Base-by-base conservation (phyloP, 2,329 filamentous ascomycete genomes). In the Fusarium nurragi region DNA sequence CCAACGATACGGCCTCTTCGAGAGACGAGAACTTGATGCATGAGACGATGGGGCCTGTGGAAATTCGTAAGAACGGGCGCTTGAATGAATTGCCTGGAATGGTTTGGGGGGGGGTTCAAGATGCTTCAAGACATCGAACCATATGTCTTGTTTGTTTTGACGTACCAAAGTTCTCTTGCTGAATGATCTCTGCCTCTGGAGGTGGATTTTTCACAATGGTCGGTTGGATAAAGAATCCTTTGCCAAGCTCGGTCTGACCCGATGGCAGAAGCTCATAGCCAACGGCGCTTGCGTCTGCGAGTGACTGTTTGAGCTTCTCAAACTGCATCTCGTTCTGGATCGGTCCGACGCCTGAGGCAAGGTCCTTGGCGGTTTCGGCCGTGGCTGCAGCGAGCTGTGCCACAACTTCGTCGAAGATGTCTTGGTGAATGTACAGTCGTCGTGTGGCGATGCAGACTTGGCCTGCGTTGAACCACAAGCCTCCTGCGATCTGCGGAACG, bases 101-200 rank as follows among this genome's bases (percentile, higher is more conserved):
- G 3, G 13, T 10, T 26, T 26, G 25, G 25, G 9, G 25, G 13
- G 6, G 25, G 25, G 13, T 12, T 26, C 25, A 12, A 4, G 5
- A 12, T 26, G 25, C 25, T 12, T 10, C 5, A 26, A 11, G 1
- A 26, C 9, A 26, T 26, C 25, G 25, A 26, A 26, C 13, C 25
- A 30, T 18, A n/a, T n/a, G n/a, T n/a, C n/a, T n/a, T n/a, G n/a
- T n/a, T n/a, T n/a, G n/a, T n/a, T n/a, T 6, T 47, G 44, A 53
- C 50, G 41, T 48, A 53, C 50, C 50, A 53, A 53, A 53, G 9
- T 53, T 53, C 11, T 53, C 50, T 5, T 53, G 41, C 25, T 53
- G 50, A 11, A 30, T 32, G 6, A 39, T 30, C 3, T 48, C n/a
- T 19, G 50, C 32, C 19, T 48, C 18, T 9, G 21, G 23, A 1